A percentile compares a stretch with the other conserved stretches of the same genome.
These are phyloP conservation scores for Mortierella sp. DNA, from an alignment of 371 early-diverging fungal species.

Conservation along the genomic window DNA sequence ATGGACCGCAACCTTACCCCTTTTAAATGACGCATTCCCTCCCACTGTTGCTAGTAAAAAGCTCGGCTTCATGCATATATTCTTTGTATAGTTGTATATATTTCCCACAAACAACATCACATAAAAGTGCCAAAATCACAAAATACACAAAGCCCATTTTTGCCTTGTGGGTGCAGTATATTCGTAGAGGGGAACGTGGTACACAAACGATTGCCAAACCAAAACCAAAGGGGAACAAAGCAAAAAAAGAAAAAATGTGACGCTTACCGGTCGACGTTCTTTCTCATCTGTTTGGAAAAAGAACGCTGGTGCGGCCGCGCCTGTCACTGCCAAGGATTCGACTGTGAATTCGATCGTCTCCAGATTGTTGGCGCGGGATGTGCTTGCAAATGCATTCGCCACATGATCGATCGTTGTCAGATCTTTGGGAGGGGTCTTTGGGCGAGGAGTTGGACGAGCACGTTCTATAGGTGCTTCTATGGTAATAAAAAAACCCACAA, in stretches of 20 bases:
- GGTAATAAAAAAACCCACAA: background rate
- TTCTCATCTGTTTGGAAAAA: slow-evolving; percentile 42
- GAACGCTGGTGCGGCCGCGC: slow-evolving; percentile 53
- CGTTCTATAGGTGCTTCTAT: background rate
- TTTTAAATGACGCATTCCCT: background rate
- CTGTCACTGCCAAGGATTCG: slow-evolving; percentile 36
- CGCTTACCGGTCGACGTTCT: slow-evolving; percentile 54
- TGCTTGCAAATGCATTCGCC: slow-evolving; percentile 32
- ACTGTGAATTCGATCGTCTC: slow-evolving; percentile 41
- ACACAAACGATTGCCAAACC: no score
- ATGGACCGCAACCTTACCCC: background rate
- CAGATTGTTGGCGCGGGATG: slow-evolving; percentile 16
- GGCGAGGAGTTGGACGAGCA: background rate
- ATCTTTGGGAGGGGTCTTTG: slow-evolving; percentile 13
- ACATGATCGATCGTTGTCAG: slow-evolving; percentile 14
- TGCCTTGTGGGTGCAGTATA: no score
- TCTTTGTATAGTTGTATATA: background rate
- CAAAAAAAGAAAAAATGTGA: slow-evolving; percentile 5
- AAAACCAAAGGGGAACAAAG: no score
- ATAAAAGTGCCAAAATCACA: no score
- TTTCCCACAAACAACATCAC: background rate
- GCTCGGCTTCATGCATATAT: no score
- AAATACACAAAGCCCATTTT: no score
- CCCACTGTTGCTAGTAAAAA: background rate
- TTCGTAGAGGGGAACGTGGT: no score